Conservation (phyloP, 495 filamentous ascomycete genomes). For the Venustampulla echinocandica region DNA sequence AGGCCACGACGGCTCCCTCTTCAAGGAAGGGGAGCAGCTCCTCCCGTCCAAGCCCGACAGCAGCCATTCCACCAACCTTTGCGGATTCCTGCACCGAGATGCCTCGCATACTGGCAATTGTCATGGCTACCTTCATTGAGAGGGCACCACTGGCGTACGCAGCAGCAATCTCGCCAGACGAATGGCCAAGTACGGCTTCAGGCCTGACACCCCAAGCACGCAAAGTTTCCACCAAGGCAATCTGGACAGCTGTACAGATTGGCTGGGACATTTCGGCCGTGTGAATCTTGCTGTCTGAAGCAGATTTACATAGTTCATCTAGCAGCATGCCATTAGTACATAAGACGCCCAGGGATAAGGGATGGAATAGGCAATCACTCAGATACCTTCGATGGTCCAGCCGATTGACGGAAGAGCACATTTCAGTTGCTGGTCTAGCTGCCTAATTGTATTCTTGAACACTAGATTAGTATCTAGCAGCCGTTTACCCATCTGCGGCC, state of each 20-base stretch:
- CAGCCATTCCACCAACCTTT: conserved; percentile 38
- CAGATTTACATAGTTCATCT: neutral
- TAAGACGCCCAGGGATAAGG: neutral
- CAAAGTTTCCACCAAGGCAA: conserved; percentile 46
- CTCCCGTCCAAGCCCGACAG: conserved; percentile 38
- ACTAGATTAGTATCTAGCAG: conserved; percentile 32
- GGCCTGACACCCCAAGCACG: conserved; percentile 44
- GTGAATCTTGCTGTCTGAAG: conserved; percentile 22
- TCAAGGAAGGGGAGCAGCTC: conserved; percentile 31
- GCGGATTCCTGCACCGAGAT: neutral
- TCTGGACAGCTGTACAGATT: conserved; percentile 43
- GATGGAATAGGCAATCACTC: no score
- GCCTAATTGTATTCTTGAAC: neutral
- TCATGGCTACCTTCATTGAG: conserved; percentile 42
- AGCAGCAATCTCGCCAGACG: conserved; percentile 55
- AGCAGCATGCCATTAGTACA: neutral
- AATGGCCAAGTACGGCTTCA: conserved; percentile 50
- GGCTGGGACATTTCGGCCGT: conserved; percentile 41
- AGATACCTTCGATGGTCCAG: neutral
- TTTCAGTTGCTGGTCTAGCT: neutral
- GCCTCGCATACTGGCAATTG: conserved; percentile 40
- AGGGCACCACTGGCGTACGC: conserved; percentile 43
- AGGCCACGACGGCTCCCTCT: conserved; percentile 28
- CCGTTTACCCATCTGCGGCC: conserved; percentile 50
- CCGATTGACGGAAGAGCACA: neutral